Evolutionary conservation across 2,329 filamentous ascomycete genomes (phyloP).

Genomic region (Pseudomassariella vexata): DNA sequence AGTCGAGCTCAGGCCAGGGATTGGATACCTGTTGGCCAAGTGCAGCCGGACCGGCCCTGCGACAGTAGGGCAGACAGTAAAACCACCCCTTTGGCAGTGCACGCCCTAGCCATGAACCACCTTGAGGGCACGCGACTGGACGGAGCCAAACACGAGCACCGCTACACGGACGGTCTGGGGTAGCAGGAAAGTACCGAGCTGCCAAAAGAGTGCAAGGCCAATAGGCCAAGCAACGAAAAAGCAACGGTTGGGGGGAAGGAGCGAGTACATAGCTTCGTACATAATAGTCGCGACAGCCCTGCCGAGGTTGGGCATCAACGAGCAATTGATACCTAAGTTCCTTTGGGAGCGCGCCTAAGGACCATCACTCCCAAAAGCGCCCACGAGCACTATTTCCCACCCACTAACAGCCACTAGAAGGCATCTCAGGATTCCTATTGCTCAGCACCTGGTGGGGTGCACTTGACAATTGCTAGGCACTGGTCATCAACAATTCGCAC

Average conservation of each 20-base stretch:
- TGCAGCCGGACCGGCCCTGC: conserved; percentile 4
- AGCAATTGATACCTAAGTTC: conserved; percentile 7
- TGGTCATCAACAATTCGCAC: conserved; percentile 4
- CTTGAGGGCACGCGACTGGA: conserved; percentile 6
- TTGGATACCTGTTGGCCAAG: conserved; percentile 5
- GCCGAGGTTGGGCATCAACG: conserved; percentile 9
- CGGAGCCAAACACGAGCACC: too few relatives aligned
- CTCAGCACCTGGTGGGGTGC: conserved; percentile 8
- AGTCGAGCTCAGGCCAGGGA: too few relatives aligned
- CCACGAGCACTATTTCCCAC: conserved; percentile 6
- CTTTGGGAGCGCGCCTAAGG: conserved; percentile 1
- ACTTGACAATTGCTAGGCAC: conserved; percentile 4
- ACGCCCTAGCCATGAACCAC: conserved; percentile 3
- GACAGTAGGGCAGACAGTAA: neutral
- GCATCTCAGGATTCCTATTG: conserved; percentile 7
- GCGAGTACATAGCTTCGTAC: too few relatives aligned
- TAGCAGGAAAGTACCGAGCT: too few relatives aligned
- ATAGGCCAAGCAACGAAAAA: too few relatives aligned
- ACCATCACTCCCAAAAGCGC: conserved; percentile 6
- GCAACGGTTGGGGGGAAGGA: too few relatives aligned
- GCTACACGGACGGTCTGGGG: too few relatives aligned
- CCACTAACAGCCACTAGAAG: conserved; percentile 8
- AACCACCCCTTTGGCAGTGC: conserved; percentile 7
- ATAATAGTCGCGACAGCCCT: conserved; percentile 6
- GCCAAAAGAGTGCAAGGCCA: too few relatives aligned